Percentiles rank a stretch among this genome's conserved stretches.
Conservation (phyloP, 495 filamentous ascomycete genomes). For the Hypoxylon trugodes region DNA sequence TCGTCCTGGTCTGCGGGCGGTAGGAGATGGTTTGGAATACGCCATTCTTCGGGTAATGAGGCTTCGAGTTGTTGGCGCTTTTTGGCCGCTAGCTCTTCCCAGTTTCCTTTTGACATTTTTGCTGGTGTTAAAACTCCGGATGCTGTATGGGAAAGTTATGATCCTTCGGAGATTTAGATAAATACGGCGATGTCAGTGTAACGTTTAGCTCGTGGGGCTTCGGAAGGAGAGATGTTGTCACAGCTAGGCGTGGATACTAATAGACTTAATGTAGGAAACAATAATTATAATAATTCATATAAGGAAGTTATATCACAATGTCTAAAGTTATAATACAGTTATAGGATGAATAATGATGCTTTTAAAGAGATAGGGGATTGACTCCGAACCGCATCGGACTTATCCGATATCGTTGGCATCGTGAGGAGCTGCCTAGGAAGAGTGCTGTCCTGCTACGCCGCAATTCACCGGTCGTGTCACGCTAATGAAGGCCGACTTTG, state of each 20-base stretch:
- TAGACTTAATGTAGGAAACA: no score
- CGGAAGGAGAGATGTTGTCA: no score
- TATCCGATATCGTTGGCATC: constrained; percentile 33
- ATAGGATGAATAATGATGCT: no score
- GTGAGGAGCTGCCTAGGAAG: no score
- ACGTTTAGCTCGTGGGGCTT: no score
- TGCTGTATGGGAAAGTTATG: not conserved
- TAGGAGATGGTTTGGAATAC: constrained; percentile 49
- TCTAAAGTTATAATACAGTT: no score
- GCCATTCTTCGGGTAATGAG: constrained; percentile 52
- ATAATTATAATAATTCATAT: no score
- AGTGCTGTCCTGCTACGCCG: not conserved
- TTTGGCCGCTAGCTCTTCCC: constrained; percentile 49
- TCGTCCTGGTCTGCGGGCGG: constrained; percentile 50
- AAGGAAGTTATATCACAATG: no score
- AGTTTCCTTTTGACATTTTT: constrained; percentile 37
- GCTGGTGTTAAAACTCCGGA: not conserved
- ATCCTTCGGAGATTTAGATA: no score
- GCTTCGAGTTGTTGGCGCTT: constrained; percentile 47
- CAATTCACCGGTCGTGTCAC: not conserved
- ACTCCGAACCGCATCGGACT: not conserved
- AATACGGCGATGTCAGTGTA: no score
- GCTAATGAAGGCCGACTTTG: constrained; percentile 12
- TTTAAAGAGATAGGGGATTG: no score
- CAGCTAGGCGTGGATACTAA: no score